Percentiles rank a stretch among this genome's conserved stretches.
phyloP scores from a whole-genome alignment of 2,329 filamentous ascomycete genomes.

The Sporothrix globosa region DNA sequence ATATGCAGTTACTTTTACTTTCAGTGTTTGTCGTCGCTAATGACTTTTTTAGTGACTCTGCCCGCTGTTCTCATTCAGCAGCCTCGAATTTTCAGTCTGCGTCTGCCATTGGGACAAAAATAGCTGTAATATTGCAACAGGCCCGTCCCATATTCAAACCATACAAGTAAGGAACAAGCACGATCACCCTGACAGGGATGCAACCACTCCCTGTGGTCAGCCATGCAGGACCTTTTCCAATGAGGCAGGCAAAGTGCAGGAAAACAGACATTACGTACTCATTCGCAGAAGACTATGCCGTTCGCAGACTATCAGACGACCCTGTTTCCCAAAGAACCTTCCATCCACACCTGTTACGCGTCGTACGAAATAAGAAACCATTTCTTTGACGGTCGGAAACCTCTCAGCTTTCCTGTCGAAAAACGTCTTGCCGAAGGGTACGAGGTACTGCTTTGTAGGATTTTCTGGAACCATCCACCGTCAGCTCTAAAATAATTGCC shows the following conservation, averaged over 20 bases:
- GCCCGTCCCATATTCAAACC: slow-evolving; percentile 1
- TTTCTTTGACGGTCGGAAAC: background rate
- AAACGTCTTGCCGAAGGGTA: background rate
- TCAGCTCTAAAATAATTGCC: background rate
- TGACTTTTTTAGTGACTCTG: background rate
- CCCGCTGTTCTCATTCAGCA: background rate
- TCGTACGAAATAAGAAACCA: slow-evolving; percentile 5
- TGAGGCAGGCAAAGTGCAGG: background rate
- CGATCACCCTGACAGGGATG: background rate
- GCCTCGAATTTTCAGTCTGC: background rate
- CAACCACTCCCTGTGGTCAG: background rate
- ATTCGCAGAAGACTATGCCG: background rate
- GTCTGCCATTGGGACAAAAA: slow-evolving; percentile 2
- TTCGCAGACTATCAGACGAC: slow-evolving; percentile 7
- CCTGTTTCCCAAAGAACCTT: background rate
- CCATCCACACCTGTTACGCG: slow-evolving; percentile 9
- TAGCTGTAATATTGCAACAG: slow-evolving; percentile 26
- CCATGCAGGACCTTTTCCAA: slow-evolving; percentile 16
- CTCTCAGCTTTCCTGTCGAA: too few relatives aligned
- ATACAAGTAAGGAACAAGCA: slow-evolving; percentile 1
- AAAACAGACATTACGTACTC: background rate
- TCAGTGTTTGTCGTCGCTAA: background rate
- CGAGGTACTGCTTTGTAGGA: background rate
- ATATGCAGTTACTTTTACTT: background rate
- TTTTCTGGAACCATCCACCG: slow-evolving; percentile 27